Base-by-base conservation (phyloP, 2,329 filamentous ascomycete species). In the Fusarium albidum region DNA sequence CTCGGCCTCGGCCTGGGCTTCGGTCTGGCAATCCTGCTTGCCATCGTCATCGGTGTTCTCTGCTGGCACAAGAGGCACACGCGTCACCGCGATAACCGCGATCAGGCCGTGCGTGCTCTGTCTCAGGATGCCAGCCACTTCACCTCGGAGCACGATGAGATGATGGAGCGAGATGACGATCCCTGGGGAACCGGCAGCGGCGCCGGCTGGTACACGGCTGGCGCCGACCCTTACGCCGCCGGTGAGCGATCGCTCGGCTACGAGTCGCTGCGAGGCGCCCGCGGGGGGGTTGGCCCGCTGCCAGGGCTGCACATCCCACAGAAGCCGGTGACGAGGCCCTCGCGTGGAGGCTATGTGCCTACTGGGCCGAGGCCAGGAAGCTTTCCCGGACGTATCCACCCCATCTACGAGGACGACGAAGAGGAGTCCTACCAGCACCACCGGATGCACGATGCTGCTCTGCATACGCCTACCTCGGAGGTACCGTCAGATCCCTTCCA, bases 361-460 rank as follows among this genome's bases (percentile, higher is more conserved):
- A 64, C 71, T 11, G 67, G 66, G 29, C 52, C 63, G 29, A 66
- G 67, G 27, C 62, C 69, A 29, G 61, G 44, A 37, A 68, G 66
- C 37, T 67, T 72, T n/a, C 68, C 76, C 0, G 77, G 77, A 5
- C 73, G 70, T 3, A 85, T 86, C 57, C 81, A 84, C 56, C 83
- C 83, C 1, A 86, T 86, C 53, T 78, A 82, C 59, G 83, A 86
- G 57, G 82, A 81, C 9, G 82, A 83, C 32, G 82, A 85, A 58
- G 82, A 84, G 27, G 79, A 78, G 21, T 38, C 21, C 7, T 68
- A 70, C 2, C 64, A 70, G 15, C 63, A 70, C 18, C 57, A 59
- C 29, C 66, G 59, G 25, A 39, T 66, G 33, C 64, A 65, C 27
- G 58, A 61, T 34, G 64, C 64, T 10, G 66, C 63, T 12, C n/a